A percentile compares a stretch with the other conserved stretches of the same genome.
Evolutionary conservation across 83 land plant species (phyloP).

Genomic region (Diphasiastrum complanatum): DNA sequence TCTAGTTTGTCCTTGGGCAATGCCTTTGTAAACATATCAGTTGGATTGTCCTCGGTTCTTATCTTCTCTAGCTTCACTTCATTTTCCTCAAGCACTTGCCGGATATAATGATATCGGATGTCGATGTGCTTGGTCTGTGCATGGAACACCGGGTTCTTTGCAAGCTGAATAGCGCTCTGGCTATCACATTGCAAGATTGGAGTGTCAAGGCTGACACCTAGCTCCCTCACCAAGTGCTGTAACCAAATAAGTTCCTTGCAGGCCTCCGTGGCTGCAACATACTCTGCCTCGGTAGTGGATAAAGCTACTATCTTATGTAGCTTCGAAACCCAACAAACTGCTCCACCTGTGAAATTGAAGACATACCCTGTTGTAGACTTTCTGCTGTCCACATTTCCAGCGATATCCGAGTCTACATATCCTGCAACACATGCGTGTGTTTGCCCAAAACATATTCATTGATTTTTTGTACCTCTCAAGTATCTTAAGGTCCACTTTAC

Average conservation of each 20-base stretch:
- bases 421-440: not conserved
- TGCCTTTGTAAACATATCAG: too few species aligned
- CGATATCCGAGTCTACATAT: not conserved
- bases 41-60: too few species aligned
- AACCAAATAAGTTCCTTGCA: not conserved
- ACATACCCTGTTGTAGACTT: slow-evolving; percentile 10
- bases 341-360: not conserved
- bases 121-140: too few species aligned
- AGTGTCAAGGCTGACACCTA: not conserved
- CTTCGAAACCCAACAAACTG: not conserved
- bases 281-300: too few species aligned
- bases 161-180: slow-evolving; percentile 4
- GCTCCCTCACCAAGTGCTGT: not conserved
- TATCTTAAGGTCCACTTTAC: not conserved
- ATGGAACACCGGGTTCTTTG: too few species aligned
- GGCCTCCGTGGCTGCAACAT: slow-evolving; percentile 5
- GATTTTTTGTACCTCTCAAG: not conserved
- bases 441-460: not conserved
- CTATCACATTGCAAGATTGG: not conserved
- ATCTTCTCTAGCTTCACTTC: too few species aligned
- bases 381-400: slow-evolving; percentile 2
- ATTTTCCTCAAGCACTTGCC: too few species aligned
- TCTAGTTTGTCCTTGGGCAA: too few species aligned
- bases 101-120: too few species aligned
- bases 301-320: not conserved